Conservation (phyloP, 768 basidiomycete genomes). For the Pleurotus salmoneostramineus region DNA sequence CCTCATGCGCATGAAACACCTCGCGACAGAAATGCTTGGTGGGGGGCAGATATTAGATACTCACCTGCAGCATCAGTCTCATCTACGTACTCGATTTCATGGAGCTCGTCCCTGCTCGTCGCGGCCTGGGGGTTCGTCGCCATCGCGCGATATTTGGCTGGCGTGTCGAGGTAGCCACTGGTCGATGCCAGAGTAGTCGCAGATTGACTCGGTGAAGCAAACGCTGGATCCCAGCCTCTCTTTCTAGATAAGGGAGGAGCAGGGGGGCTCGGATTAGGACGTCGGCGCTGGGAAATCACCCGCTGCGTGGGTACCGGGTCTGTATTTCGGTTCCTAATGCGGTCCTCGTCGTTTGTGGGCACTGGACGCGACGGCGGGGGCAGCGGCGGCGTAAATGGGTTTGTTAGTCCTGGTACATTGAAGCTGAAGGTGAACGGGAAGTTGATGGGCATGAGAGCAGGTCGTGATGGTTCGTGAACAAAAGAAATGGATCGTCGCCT, state of each 20-base stretch:
- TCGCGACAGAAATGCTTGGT: constrained; percentile 1
- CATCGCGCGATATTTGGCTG: constrained; percentile 56
- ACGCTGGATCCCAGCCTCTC: constrained; percentile 71
- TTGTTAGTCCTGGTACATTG: constrained; percentile 58
- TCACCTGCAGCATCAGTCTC: constrained; percentile 19
- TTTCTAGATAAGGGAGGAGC: constrained; percentile 44
- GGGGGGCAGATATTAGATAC: constrained; percentile 13
- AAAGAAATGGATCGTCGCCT: not conserved
- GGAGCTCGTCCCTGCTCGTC: constrained; percentile 31
- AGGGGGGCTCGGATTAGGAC: constrained; percentile 25
- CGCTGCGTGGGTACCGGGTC: constrained; percentile 17
- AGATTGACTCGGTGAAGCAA: constrained; percentile 51
- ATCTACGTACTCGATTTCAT: constrained; percentile 24
- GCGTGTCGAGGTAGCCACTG: constrained; percentile 66
- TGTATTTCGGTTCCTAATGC: constrained; percentile 16
- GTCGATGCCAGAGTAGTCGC: constrained; percentile 49
- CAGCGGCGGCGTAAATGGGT: constrained; percentile 45
- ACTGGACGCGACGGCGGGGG: constrained; percentile 9
- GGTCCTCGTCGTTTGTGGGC: constrained; percentile 10
- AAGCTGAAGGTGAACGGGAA: constrained; percentile 76
- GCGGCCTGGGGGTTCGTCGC: constrained; percentile 27
- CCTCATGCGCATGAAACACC: constrained; percentile 11
- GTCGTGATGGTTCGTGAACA: constrained; percentile 7
- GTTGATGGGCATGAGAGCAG: constrained; percentile 3
- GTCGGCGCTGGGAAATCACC: constrained; percentile 16